Conservation (phyloP, 352 stramenopile genomes). For the Phytopythium ostracodes region DNA sequence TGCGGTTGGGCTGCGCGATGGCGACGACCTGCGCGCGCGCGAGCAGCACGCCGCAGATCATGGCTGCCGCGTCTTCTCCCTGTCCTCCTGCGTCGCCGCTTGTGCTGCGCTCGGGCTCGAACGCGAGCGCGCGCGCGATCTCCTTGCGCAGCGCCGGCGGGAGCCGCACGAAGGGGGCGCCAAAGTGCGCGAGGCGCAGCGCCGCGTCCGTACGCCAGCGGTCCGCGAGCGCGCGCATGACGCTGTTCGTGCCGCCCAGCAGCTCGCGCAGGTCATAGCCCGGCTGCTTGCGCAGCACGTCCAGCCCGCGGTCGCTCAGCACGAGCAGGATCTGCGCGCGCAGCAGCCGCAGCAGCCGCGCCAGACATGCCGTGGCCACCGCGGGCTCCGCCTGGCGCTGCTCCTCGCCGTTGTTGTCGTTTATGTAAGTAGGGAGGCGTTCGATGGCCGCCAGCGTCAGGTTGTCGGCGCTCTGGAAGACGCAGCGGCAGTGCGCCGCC, state of each 20-base stretch:
- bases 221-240: constrained; percentile 36
- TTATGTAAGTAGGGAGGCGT: constrained; percentile 1
- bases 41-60: constrained; percentile 64
- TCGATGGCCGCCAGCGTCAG: constrained; percentile 58
- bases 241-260: constrained; percentile 52
- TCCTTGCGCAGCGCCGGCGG: constrained; percentile 30
- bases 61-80: constrained; percentile 19
- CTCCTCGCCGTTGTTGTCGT: background rate
- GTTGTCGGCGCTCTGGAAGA: constrained; percentile 45
- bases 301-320: constrained; percentile 51
- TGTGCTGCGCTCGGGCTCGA: constrained; percentile 14
- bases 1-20: constrained; percentile 46
- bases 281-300: constrained; percentile 52
- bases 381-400: constrained; percentile 1
- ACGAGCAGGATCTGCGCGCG: constrained; percentile 60
- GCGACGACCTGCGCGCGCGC: constrained; percentile 46
- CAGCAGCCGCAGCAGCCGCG: constrained; percentile 43
- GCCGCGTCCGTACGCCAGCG: constrained; percentile 34
- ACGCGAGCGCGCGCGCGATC: constrained; percentile 45
- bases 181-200: constrained; percentile 39
- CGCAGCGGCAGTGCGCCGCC: constrained; percentile 25
- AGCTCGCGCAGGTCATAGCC: constrained; percentile 72
- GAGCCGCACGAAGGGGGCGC: constrained; percentile 49
- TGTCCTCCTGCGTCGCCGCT: background rate
- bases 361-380: constrained; percentile 24